Evolutionary conservation across 768 basidiomycete genomes (phyloP).

Genomic region (Phaeolepiota aurea): DNA sequence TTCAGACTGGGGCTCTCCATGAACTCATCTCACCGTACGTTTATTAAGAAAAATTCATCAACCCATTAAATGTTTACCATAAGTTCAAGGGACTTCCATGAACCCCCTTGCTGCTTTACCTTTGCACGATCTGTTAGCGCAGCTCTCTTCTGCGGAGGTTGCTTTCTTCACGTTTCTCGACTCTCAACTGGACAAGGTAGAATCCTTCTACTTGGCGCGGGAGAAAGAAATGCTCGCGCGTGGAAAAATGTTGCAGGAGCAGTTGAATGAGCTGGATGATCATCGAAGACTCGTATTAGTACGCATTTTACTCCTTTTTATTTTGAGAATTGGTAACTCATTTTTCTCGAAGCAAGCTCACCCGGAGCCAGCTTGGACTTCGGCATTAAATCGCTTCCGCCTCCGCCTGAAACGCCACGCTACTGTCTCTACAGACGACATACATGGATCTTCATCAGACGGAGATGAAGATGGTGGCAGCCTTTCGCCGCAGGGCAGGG

Average conservation of each 20-base stretch:
- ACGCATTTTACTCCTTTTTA: constrained; percentile 8
- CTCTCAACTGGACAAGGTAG: constrained; percentile 75
- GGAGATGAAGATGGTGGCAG: no score
- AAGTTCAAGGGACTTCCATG: no score
- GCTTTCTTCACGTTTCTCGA: constrained; percentile 77
- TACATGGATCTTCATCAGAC: background rate
- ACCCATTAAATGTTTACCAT: no score
- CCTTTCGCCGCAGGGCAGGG: no score
- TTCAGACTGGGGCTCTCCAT: no score
- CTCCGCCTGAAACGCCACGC: background rate
- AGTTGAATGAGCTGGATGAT: constrained; percentile 66
- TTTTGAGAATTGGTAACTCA: constrained; percentile 1
- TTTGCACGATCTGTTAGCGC: constrained; percentile 39
- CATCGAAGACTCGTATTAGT: constrained; percentile 60
- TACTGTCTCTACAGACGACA: background rate
- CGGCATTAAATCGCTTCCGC: background rate
- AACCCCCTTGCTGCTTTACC: constrained; percentile 23
- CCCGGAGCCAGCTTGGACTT: background rate
- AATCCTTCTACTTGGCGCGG: constrained; percentile 68
- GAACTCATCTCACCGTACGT: no score
- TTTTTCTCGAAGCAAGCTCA: constrained; percentile 10
- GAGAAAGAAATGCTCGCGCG: constrained; percentile 54
- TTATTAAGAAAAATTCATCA: no score
- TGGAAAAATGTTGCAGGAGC: constrained; percentile 44
- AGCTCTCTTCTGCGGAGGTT: constrained; percentile 51